These are phyloP conservation scores for Saitozyma podzolica DNA, from an alignment of 768 basidiomycete species.

Conservation along the genomic window DNA sequence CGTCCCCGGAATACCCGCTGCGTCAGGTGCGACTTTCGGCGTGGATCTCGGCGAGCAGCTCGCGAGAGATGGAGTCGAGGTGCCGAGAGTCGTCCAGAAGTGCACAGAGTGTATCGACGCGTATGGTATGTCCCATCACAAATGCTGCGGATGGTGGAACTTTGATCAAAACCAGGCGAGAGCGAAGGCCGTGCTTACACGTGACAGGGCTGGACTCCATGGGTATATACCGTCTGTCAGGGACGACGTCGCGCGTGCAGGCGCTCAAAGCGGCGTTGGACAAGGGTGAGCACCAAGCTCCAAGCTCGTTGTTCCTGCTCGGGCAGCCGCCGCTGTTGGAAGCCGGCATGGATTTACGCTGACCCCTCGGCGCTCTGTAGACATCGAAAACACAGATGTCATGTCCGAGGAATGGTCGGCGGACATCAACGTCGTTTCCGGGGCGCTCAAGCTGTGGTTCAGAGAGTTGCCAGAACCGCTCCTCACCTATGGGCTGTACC, in stretches of 20 bases:
- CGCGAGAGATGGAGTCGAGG: conserved; percentile 82
- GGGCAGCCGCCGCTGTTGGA: background rate
- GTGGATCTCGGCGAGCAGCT: conserved; percentile 91
- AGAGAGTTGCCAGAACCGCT: conserved; percentile 93
- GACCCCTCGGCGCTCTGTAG: conserved; percentile 52
- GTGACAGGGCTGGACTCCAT: conserved; percentile 60
- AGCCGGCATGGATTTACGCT: background rate
- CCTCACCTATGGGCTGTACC: conserved; percentile 76
- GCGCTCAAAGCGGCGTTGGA: conserved; percentile 80
- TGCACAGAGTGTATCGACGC: conserved; percentile 91
- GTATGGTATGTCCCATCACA: conserved; percentile 60
- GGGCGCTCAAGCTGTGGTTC: conserved; percentile 92
- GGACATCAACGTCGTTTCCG: conserved; percentile 95
- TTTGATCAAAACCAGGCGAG: conserved; percentile 21
- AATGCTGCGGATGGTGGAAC: background rate
- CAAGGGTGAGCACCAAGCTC: conserved; percentile 61
- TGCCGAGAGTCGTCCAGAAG: conserved; percentile 81
- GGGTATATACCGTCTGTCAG: conserved; percentile 92
- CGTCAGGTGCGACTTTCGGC: conserved; percentile 74
- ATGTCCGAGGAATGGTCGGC: conserved; percentile 84
- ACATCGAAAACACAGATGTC: conserved; percentile 82
- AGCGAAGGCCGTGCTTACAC: too few relatives aligned
- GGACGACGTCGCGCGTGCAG: conserved; percentile 81
- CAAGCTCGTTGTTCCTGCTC: background rate
- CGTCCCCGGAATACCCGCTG: conserved; percentile 37